phyloP scores from a whole-genome alignment of 2,329 filamentous ascomycete genomes.

The Diaporthe ampelina region DNA sequence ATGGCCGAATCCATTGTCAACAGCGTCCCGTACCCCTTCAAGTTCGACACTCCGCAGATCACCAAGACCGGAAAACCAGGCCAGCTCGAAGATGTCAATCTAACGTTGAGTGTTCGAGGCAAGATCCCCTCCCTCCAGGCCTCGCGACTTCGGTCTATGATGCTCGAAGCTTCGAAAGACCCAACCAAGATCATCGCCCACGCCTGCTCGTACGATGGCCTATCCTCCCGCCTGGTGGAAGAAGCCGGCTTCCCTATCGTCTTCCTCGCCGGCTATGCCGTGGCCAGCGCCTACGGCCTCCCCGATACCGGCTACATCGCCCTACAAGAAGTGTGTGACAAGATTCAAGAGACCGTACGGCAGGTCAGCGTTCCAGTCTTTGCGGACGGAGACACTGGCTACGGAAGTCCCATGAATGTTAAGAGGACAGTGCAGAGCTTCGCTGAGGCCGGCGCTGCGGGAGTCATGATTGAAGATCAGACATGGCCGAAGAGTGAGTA shows the following conservation, averaged over 20 bases:
- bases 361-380: conserved; percentile 57
- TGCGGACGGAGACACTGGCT: conserved; percentile 63
- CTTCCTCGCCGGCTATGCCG: conserved; percentile 59
- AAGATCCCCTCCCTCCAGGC: conserved; percentile 55
- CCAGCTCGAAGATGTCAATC: conserved; percentile 30
- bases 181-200: conserved; percentile 60
- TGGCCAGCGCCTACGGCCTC: conserved; percentile 56
- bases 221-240: conserved; percentile 59
- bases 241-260: conserved; percentile 61
- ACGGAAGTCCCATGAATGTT: conserved; percentile 63
- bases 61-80: neutral
- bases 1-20: conserved; percentile 45
- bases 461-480: conserved; percentile 61
- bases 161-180: conserved; percentile 56
- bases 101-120: conserved; percentile 52
- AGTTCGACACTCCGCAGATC: conserved; percentile 43
- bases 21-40: conserved; percentile 51
- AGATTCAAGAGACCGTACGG: conserved; percentile 51
- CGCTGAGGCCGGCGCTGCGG: conserved; percentile 56
- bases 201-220: conserved; percentile 58
- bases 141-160: conserved; percentile 54
- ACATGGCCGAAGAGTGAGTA: conserved; percentile 61
- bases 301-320: conserved; percentile 65
- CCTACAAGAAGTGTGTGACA: conserved; percentile 59
- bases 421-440: conserved; percentile 59